phyloP scores from a whole-genome alignment of 805 yeast species.

The Candida tallmaniae region DNA sequence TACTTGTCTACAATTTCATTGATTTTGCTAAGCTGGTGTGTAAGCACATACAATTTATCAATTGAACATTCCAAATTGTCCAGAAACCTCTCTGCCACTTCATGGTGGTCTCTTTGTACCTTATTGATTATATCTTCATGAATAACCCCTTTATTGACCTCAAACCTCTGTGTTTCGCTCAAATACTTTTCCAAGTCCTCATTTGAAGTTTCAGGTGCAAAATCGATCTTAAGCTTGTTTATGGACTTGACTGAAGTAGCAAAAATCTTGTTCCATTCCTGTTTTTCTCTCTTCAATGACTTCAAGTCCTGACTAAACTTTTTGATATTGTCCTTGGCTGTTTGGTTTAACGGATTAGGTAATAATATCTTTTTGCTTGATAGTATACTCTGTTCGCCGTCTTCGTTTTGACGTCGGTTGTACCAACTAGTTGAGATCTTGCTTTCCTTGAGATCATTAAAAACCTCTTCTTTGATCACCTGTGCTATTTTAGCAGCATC shows the following conservation, averaged over 20 bases:
- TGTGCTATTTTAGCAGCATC: constrained; percentile 51
- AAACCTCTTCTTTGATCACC: constrained; percentile 59
- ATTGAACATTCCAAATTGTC: constrained; percentile 22
- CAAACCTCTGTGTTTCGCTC: constrained; percentile 2
- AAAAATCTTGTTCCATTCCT: constrained; percentile 36
- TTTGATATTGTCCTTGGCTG: constrained; percentile 45
- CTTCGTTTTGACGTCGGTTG: constrained; percentile 22
- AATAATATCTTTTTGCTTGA: constrained; percentile 29
- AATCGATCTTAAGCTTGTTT: constrained; percentile 1
- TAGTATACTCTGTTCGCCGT: constrained; percentile 13
- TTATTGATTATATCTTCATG: constrained; percentile 4
- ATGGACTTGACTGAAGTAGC: constrained; percentile 1
- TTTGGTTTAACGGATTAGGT: constrained; percentile 59
- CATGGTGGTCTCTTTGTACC: constrained; percentile 1
- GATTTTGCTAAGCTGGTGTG: constrained; percentile 24
- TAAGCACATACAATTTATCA: constrained; percentile 34
- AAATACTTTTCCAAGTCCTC: constrained; percentile 5
- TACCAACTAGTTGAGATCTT: constrained; percentile 68
- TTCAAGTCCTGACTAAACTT: constrained; percentile 42
- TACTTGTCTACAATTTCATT: constrained; percentile 18
- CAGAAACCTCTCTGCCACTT: constrained; percentile 13
- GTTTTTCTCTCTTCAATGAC: constrained; percentile 42
- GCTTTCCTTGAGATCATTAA: constrained; percentile 56
- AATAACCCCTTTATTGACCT: constrained; percentile 1
- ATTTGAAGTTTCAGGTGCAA: constrained; percentile 1